These are phyloP conservation scores for Penicillium waksmanii DNA, from an alignment of 495 filamentous ascomycete species.

Conservation along the genomic window DNA sequence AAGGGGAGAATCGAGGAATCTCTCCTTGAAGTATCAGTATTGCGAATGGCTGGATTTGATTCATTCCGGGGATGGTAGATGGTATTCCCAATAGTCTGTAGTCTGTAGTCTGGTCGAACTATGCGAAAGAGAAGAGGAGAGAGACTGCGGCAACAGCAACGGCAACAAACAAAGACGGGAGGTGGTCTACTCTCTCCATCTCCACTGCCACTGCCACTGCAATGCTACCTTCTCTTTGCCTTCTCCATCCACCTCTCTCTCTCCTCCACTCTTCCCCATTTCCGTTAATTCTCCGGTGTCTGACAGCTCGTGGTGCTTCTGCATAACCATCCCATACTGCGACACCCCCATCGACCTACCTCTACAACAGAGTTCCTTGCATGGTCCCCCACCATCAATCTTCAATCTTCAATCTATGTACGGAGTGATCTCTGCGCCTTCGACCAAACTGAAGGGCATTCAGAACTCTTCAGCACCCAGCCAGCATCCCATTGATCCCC, in stretches of 20 bases:
- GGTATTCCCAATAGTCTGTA: background rate
- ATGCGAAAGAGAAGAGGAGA: background rate
- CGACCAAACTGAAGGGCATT: too few relatives aligned
- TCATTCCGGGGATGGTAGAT: too few relatives aligned
- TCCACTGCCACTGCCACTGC: background rate
- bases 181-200: background rate
- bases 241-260: background rate
- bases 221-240: background rate
- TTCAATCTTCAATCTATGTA: background rate
- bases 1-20: background rate
- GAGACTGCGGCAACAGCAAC: too few relatives aligned
- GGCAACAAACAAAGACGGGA: too few relatives aligned
- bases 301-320: slow-evolving; percentile 6
- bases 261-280: slow-evolving; percentile 9
- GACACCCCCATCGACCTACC: background rate
- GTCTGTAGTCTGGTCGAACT: background rate
- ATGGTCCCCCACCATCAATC: background rate
- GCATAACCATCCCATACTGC: background rate
- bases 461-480: background rate
- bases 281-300: slow-evolving; percentile 22
- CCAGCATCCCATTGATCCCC: slow-evolving; percentile 12
- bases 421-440: background rate
- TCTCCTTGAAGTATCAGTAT: background rate
- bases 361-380: background rate
- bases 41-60: background rate